Percentiles rank a stretch among this genome's conserved stretches.
These are phyloP conservation scores for Eimeria maxima DNA, from an alignment of 169 alveolate species.

Conservation along the genomic window DNA sequence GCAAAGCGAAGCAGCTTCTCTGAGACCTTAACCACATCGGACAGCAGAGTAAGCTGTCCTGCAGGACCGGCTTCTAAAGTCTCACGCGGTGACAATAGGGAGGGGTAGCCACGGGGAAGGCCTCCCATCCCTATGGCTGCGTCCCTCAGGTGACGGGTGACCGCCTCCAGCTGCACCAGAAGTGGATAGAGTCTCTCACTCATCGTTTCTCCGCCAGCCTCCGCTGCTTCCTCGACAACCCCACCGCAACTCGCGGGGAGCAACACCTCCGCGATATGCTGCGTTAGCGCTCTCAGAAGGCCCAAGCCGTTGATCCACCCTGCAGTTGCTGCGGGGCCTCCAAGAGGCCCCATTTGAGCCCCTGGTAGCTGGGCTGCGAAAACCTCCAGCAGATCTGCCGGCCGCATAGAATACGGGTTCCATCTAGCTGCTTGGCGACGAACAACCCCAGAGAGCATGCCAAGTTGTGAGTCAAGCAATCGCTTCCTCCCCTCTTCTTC, in stretches of 20 bases:
- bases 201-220: neutral
- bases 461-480: conserved; percentile 6
- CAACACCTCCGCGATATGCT: conserved; percentile 2
- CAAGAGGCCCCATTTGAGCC: neutral
- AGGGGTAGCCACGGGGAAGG: neutral
- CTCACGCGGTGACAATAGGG: neutral
- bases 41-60: neutral
- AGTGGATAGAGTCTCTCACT: neutral
- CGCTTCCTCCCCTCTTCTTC: neutral
- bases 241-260: neutral
- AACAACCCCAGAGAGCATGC: neutral
- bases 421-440: neutral
- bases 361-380: conserved; percentile 53
- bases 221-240: neutral
- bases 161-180: conserved; percentile 53
- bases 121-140: neutral
- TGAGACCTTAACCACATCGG: neutral
- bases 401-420: neutral
- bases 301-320: conserved; percentile 47
- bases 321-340: conserved; percentile 9
- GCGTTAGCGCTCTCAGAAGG: conserved; percentile 37
- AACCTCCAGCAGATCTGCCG: neutral
- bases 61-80: neutral
- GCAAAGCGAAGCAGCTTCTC: neutral
- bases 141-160: conserved; percentile 45